Base-by-base conservation (phyloP, 2,329 filamentous ascomycete species). In the Fusarium sp. region DNA sequence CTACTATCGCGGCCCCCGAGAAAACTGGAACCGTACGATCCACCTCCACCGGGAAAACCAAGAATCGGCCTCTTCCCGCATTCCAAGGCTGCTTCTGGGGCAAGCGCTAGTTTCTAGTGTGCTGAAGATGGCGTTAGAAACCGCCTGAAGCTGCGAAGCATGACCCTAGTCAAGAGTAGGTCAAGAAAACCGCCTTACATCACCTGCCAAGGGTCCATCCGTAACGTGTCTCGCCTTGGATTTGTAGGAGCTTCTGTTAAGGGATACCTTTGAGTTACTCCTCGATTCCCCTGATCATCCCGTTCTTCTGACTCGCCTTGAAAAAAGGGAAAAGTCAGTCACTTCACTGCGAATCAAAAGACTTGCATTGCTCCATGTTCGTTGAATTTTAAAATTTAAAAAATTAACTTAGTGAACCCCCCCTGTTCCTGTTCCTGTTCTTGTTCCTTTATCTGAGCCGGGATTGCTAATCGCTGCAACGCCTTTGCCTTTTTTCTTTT, bases 391-490 rank as follows among this genome's bases (percentile, higher is more conserved):
- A 25, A 25, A 20, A 53, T 40, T n/a, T 38, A 5, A 11, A 29
- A 29, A 29, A 29, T 38, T n/a, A 52, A 29, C 13, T 43, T 43
- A 43, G 49, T 40, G 20, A 27, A n/a, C 16, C 27, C 34, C 62
- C 69, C 68, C 56, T 61, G 66, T 49, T 22, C 27, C 20, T 25
- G 24, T 22, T 51, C 47, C 24, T 44, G n/a, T 22, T 38, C 47
- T 18, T 44, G 47, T 62, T 61, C 46, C 49, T 44, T 44, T 71
- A 51, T 44, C 60, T 60, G 63, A 59, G 51, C 71, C 62, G 49
- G 73, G 65, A 70, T 75, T 74, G 60, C 58, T 67, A 63, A 70
- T 72, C 58, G 44, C 38, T 55, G 38, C 58, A 53, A 68, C 53
- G 46, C 51, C 68, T 58, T 72, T 63, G n/a, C n/a, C n/a, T n/a